Conservation (phyloP, 371 early-diverging fungal genomes). For the Actinomortierella wolfii region DNA sequence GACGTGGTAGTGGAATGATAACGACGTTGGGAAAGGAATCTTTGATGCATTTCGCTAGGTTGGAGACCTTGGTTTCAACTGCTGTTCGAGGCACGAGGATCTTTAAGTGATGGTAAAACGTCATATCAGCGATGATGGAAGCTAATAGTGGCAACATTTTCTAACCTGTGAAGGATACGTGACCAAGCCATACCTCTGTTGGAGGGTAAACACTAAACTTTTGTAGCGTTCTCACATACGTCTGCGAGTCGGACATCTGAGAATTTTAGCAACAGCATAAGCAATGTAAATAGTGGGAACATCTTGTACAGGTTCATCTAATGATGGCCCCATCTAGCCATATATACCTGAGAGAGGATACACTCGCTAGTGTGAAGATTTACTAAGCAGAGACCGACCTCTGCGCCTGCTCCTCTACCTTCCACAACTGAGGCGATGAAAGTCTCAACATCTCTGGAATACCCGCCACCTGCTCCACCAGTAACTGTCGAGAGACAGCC, state of each 20-base stretch:
- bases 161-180: neutral
- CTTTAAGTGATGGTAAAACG: constrained; percentile 15
- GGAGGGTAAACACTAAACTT: constrained; percentile 65
- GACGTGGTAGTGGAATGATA: constrained; percentile 56
- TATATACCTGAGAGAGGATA: constrained; percentile 61
- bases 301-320: neutral
- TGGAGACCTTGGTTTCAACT: constrained; percentile 49
- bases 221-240: constrained; percentile 66
- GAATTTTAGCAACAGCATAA: neutral
- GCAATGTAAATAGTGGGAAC: neutral
- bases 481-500: neutral
- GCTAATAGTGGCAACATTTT: neutral
- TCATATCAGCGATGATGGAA: neutral
- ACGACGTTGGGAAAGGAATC: constrained; percentile 49
- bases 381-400: constrained; percentile 70
- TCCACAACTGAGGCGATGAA: constrained; percentile 46
- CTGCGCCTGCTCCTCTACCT: constrained; percentile 50
- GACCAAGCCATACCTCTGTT: constrained; percentile 50
- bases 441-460: neutral
- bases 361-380: constrained; percentile 66
- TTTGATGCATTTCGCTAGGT: constrained; percentile 54
- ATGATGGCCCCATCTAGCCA: neutral
- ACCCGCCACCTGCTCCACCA: neutral
- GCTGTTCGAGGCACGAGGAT: constrained; percentile 50
- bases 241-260: constrained; percentile 71